These are phyloP conservation scores for Blastobotrys peoriensis DNA, from an alignment of 805 yeast genomes.

Conservation along the genomic window DNA sequence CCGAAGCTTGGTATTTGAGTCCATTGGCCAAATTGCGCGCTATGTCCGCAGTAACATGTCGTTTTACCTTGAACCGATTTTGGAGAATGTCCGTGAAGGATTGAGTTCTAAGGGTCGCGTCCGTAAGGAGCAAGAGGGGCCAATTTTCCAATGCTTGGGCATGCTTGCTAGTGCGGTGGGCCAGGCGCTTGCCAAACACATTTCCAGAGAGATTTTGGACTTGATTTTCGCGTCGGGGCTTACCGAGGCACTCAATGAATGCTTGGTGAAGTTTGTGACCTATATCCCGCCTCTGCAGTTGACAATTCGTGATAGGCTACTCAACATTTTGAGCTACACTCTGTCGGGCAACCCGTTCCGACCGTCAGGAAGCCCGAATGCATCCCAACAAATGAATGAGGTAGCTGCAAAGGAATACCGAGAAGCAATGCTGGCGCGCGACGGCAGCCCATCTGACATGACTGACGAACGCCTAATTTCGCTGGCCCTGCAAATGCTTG, in stretches of 20 bases:
- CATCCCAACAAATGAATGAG: constrained; percentile 44
- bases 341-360: constrained; percentile 75
- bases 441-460: constrained; percentile 50
- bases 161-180: constrained; percentile 86
- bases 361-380: constrained; percentile 81
- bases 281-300: constrained; percentile 77
- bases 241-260: constrained; percentile 74
- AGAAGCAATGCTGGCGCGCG: constrained; percentile 63
- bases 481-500: constrained; percentile 73
- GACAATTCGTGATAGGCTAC: constrained; percentile 61
- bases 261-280: constrained; percentile 58
- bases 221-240: constrained; percentile 76
- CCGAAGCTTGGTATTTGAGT: constrained; percentile 63
- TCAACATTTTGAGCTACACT: constrained; percentile 66
- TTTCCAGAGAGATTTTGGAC: constrained; percentile 75
- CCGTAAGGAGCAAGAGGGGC: constrained; percentile 72
- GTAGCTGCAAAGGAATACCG: constrained; percentile 73
- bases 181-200: constrained; percentile 83
- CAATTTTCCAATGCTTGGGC: constrained; percentile 83
- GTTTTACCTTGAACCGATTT: constrained; percentile 80
- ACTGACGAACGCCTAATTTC: constrained; percentile 51
- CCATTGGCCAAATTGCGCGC: constrained; percentile 79
- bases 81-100: constrained; percentile 78
- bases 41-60: constrained; percentile 78
- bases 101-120: constrained; percentile 52